Evolutionary conservation across 768 basidiomycete species (phyloP).

Genomic region (Psilocybe subaeruginosa): DNA sequence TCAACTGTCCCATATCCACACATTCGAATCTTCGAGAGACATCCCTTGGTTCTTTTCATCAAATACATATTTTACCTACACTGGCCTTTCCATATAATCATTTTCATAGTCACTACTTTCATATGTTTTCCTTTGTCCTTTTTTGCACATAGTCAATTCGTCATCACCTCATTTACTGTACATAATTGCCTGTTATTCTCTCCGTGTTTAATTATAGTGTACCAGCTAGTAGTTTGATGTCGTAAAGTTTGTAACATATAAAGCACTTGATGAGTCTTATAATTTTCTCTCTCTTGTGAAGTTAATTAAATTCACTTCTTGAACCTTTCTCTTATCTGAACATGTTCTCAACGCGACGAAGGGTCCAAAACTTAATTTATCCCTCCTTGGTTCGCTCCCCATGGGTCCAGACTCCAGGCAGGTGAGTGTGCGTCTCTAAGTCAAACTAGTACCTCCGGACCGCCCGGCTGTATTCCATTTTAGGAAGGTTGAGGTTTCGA

Average conservation of each 20-base stretch:
- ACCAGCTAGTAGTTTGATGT: too few relatives aligned
- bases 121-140: constrained; percentile 2
- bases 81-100: neutral
- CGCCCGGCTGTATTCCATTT: neutral
- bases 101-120: too few relatives aligned
- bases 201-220: neutral
- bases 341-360: too few relatives aligned
- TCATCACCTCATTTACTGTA: neutral
- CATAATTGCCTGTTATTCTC: neutral
- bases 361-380: too few relatives aligned
- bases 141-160: constrained; percentile 14
- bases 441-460: too few relatives aligned
- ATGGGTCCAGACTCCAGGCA: too few relatives aligned
- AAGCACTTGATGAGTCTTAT: neutral
- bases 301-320: too few relatives aligned
- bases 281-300: neutral
- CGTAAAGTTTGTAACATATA: too few relatives aligned
- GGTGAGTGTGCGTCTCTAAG: too few relatives aligned
- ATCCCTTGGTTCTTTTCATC: neutral
- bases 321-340: too few relatives aligned
- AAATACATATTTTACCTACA: neutral
- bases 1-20: neutral
- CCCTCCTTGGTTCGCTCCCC: too few relatives aligned
- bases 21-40: neutral
- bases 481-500: neutral